Conservation (phyloP, 2,329 filamentous ascomycete species). For the Trichoderma lentiforme region DNA sequence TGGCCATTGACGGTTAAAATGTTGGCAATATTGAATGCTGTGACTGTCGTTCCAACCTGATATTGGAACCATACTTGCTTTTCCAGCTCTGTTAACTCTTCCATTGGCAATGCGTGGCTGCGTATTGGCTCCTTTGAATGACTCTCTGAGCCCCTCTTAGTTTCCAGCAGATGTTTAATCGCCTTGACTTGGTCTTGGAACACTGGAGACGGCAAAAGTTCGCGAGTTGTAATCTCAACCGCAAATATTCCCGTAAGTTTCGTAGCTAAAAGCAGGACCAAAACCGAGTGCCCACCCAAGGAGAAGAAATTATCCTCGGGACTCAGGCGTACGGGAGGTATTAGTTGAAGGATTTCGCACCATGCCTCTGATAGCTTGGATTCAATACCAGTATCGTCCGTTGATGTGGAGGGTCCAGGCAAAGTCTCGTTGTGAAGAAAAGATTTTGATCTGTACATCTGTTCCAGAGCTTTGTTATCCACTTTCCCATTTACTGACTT, state of each 20-base stretch:
- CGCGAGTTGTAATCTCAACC: background rate
- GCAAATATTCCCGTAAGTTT: background rate
- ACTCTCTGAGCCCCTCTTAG: background rate
- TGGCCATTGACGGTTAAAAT: background rate
- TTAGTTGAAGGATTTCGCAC: background rate
- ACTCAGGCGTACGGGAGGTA: background rate
- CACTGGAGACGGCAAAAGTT: background rate
- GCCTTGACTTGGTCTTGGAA: background rate
- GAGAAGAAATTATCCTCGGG: background rate
- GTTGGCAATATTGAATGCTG: conserved; percentile 14
- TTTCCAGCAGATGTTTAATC: background rate
- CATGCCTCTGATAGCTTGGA: background rate
- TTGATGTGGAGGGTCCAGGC: no score
- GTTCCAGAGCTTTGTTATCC: background rate
- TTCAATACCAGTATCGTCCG: background rate
- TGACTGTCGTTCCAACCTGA: conserved; percentile 5
- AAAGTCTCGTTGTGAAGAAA: background rate
- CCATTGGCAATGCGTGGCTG: background rate
- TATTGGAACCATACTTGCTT: conserved; percentile 16
- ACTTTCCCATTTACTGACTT: conserved; percentile 13
- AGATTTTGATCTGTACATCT: background rate
- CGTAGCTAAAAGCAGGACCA: background rate
- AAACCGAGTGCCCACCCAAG: background rate
- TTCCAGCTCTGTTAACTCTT: conserved; percentile 6
- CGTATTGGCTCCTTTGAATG: background rate